These are phyloP conservation scores for Cytospora chrysosperma DNA, from an alignment of 2,329 filamentous ascomycete species.

Conservation along the genomic window DNA sequence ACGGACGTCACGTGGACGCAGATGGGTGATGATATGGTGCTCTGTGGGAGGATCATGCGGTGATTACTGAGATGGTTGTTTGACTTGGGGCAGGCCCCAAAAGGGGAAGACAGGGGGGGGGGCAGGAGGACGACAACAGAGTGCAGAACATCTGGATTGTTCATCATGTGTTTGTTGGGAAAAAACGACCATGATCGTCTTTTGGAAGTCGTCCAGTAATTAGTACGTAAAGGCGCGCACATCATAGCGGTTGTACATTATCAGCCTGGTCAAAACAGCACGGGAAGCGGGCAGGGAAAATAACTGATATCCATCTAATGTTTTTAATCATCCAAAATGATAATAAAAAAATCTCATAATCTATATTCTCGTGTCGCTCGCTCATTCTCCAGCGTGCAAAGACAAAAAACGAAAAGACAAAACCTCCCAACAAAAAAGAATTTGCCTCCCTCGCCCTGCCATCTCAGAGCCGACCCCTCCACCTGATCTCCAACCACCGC, in stretches of 20 bases:
- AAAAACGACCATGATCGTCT: not conserved
- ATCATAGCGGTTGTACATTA: not conserved
- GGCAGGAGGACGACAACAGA: not conserved
- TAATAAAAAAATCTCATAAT: not conserved
- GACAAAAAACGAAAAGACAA: too few relatives aligned
- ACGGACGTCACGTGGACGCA: slow-evolving; percentile 70
- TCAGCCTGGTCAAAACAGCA: not conserved
- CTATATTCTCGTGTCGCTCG: not conserved
- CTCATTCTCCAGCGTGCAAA: too few relatives aligned
- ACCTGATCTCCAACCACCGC: slow-evolving; percentile 44
- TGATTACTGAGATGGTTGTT: not conserved
- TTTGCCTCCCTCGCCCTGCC: too few relatives aligned
- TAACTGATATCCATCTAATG: not conserved
- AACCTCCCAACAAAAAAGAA: too few relatives aligned
- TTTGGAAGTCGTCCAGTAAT: not conserved
- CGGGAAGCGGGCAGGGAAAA: not conserved
- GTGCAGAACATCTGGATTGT: not conserved
- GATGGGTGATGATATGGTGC: slow-evolving; percentile 78
- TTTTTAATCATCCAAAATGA: not conserved
- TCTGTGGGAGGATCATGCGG: slow-evolving; percentile 59
- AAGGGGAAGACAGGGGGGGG: not conserved
- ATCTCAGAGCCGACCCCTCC: slow-evolving; percentile 22
- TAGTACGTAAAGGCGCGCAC: not conserved
- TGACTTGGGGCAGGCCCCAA: too few relatives aligned
- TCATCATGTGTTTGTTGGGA: not conserved